Base-by-base conservation (phyloP, 768 basidiomycete species). In the Holtermanniella nyarrowii region DNA sequence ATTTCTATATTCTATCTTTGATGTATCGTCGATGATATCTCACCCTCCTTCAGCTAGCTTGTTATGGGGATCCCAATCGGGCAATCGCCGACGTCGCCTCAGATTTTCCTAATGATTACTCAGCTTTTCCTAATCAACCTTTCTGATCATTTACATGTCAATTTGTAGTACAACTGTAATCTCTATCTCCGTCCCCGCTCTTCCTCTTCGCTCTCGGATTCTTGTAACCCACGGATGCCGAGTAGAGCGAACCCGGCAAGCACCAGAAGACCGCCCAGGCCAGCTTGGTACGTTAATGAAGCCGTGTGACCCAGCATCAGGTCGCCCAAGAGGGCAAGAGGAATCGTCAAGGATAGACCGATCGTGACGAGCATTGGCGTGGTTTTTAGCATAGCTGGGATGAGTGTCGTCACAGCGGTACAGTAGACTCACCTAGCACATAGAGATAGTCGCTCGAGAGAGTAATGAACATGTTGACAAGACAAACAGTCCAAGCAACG, bases 351-450 rank as follows among this genome's bases (percentile, higher is more conserved):
- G 51, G 85, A 88, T 7, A 97, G 77, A 23, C 93, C 93, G 49
- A 96, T 76, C 0, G 93, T 97, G 16, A 86, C 91, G 18, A 95
- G 59, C 53, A 66, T 54, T 0, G 91, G 91, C 1, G 90, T 90
- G 5, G 93, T 99, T 74, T 91, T 93, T 56, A 99, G 80, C 89
- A 96, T 93, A 2, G 90, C 85, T 18, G 88, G 65, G 24, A 88
- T 88, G 88, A 43, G 89, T 41, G 14, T 56, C 39, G 41, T 63
- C 53, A 10, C 10, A n/a, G 18, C 25, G 48, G 20, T 20, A 14
- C 26, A 26, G 37, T 31, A 14, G 13, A 54, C 63, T 25, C 46
- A 57, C 56, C 66, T 26, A 72, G 54, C 21, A 72, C 62, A 47
- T 69, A 72, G 21, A 72, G 66, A 65, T 84, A 93, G 72, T 95